These are phyloP conservation scores for Clavispora phyllophila DNA, from an alignment of 805 yeast species.

Conservation along the genomic window DNA sequence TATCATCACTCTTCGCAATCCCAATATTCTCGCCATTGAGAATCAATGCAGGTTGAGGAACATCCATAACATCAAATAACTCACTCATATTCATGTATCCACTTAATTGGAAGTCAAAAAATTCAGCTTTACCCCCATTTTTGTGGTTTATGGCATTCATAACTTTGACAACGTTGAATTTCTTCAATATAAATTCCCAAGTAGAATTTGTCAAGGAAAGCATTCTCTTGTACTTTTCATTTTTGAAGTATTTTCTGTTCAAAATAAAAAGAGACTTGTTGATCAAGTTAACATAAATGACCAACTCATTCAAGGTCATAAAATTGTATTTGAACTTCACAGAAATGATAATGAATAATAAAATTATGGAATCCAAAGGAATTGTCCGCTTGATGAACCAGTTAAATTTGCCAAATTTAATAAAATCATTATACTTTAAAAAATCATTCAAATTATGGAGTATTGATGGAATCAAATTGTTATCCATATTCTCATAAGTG, in stretches of 20 bases:
- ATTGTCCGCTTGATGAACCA: conserved; percentile 60
- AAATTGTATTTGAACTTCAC: conserved; percentile 45
- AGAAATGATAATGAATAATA: conserved; percentile 47
- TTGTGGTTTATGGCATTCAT: conserved; percentile 23
- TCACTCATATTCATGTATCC: conserved; percentile 37
- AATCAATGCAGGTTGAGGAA: conserved; percentile 33
- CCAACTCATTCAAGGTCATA: conserved; percentile 33
- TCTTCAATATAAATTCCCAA: conserved; percentile 40
- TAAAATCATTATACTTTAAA: conserved; percentile 46
- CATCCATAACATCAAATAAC: conserved; percentile 38
- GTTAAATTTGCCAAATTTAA: conserved; percentile 49
- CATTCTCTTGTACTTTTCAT: conserved; percentile 43
- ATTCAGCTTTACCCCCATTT: conserved; percentile 21
- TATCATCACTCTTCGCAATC: conserved; percentile 4
- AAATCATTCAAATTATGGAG: conserved; percentile 54
- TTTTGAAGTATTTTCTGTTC: conserved; percentile 42
- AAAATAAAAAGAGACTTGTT: conserved; percentile 39
- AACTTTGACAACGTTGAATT: conserved; percentile 26
- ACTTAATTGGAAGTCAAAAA: conserved; percentile 37
- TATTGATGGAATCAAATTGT: conserved; percentile 51
- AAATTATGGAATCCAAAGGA: conserved; percentile 54
- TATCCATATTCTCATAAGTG: conserved; percentile 47
- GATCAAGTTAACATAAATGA: conserved; percentile 34
- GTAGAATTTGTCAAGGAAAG: conserved; percentile 36
- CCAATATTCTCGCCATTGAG: conserved; percentile 9